Percentiles rank a stretch among this genome's conserved stretches.
Conservation (phyloP, 2,329 filamentous ascomycete species). For the Pestalotiopsis sp. region DNA sequence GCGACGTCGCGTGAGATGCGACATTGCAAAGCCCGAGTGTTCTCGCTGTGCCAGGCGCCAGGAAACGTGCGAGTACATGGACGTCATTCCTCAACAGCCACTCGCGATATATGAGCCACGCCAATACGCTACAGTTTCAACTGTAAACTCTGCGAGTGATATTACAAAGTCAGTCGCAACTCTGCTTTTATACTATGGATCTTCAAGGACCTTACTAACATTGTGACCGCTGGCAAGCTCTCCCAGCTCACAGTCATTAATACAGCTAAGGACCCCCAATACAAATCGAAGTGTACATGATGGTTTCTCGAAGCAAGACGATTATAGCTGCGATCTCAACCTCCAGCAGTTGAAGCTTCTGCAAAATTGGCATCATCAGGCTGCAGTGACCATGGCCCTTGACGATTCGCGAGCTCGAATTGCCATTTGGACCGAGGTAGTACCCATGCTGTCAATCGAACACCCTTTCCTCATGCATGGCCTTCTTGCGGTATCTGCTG, state of each 20-base stretch:
- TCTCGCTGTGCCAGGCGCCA: not conserved
- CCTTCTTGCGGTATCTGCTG: not conserved
- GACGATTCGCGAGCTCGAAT: not conserved
- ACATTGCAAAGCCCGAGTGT: not conserved
- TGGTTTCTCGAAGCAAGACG: not conserved
- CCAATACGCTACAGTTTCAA: not conserved
- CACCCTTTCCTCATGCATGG: not conserved
- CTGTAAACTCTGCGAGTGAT: not conserved
- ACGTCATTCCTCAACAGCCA: not conserved
- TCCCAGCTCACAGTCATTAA: no score
- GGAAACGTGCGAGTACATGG: not conserved
- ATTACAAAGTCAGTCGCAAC: not conserved
- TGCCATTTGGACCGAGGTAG: not conserved
- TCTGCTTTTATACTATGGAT: no score
- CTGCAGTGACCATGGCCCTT: not conserved
- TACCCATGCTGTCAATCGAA: not conserved
- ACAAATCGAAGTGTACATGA: not conserved
- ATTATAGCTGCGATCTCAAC: not conserved
- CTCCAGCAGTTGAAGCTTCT: not conserved
- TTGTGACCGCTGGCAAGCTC: no score
- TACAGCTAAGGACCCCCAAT: no score
- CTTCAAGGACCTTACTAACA: no score
- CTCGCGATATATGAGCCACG: not conserved
- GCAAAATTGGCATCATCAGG: not conserved
- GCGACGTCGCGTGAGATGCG: not conserved